These are phyloP conservation scores for Glycine latifolia DNA, from an alignment of 306 rosid genomes.

Conservation along the genomic window DNA sequence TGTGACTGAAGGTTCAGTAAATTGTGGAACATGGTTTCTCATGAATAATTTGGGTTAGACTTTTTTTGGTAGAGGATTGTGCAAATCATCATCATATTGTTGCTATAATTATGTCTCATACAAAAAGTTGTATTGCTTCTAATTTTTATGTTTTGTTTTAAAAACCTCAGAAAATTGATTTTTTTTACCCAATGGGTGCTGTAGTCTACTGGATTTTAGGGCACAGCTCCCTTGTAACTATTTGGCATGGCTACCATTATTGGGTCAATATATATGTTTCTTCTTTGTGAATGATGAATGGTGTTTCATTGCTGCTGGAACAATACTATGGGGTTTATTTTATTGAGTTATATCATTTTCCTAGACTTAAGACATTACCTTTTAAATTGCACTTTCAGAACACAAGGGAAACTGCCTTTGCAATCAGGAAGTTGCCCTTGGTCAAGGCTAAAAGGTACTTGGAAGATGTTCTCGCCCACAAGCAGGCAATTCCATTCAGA, in stretches of 20 bases:
- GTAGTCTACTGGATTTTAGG: background rate
- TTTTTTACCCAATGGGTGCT: background rate
- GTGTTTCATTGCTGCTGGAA: background rate
- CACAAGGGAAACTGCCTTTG: conserved; percentile 82
- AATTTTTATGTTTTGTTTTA: background rate
- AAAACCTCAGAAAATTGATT: background rate
- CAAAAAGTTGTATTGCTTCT: no score
- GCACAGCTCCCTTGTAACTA: no score
- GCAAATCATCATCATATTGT: no score
- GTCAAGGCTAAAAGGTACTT: conserved; percentile 85
- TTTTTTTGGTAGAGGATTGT: no score
- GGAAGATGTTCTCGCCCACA: conserved; percentile 92
- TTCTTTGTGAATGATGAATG: background rate
- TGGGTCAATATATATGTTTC: conserved; percentile 23
- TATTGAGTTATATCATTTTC: background rate
- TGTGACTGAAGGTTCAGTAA: conserved; percentile 77
- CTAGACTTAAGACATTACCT: no score
- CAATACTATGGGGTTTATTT: background rate
- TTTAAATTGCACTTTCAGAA: conserved; percentile 54
- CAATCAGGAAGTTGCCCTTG: conserved; percentile 83
- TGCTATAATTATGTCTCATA: no score
- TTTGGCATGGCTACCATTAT: no score
- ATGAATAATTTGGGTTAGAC: no score
- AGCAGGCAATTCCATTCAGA: conserved; percentile 94
- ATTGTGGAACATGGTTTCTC: conserved; percentile 50